These are phyloP conservation scores for Ambrosiella beaveri DNA, from an alignment of 2,329 filamentous ascomycete genomes.

Conservation along the genomic window DNA sequence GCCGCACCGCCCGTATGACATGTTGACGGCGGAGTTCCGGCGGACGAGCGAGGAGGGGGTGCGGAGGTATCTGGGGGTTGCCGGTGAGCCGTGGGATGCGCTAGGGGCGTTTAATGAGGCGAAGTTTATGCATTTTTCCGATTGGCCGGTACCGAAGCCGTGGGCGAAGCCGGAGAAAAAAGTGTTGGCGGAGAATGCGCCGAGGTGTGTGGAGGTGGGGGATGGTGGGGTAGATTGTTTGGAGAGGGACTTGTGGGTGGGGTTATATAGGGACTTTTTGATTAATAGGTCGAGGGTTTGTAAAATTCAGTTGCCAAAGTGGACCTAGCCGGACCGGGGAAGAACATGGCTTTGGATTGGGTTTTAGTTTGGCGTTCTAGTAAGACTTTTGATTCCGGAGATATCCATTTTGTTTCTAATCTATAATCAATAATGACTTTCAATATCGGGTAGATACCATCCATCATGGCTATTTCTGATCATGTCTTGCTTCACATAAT, in stretches of 20 bases:
- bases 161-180: conserved; percentile 20
- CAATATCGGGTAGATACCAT: no score
- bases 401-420: not conserved
- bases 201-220: conserved; percentile 23
- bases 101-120: conserved; percentile 34
- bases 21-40: conserved; percentile 45
- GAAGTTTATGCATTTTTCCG: conserved; percentile 53
- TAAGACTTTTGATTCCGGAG: not conserved
- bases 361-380: not conserved
- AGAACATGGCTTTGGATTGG: not conserved
- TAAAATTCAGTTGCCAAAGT: not conserved
- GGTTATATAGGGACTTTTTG: conserved; percentile 32
- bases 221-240: conserved; percentile 28
- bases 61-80: conserved; percentile 25
- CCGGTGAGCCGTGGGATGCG: conserved; percentile 36
- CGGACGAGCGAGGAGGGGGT: conserved; percentile 25
- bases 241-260: conserved; percentile 15
- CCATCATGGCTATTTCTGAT: no score
- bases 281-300: conserved; percentile 4
- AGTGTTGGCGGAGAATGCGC: conserved; percentile 14
- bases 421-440: no score
- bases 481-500: no score
- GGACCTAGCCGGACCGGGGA: not conserved
- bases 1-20: conserved; percentile 43
- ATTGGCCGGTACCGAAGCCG: conserved; percentile 52